Conservation (phyloP, 2,329 filamentous ascomycete species). For the Diaporthe sp. region DNA sequence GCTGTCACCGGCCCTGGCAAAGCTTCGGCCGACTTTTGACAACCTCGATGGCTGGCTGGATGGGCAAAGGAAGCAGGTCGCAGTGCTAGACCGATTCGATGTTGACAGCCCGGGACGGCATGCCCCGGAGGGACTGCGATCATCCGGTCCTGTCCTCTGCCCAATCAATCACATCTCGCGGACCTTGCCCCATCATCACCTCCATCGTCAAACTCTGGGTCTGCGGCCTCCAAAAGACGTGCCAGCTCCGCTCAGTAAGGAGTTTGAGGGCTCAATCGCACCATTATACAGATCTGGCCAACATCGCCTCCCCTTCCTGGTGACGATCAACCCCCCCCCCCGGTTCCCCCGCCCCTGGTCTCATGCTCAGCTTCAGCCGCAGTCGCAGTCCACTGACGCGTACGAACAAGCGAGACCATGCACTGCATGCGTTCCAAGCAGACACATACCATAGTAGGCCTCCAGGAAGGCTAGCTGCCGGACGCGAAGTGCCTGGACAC, state of each 20-base stretch:
- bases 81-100: conserved; percentile 8
- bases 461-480: conserved; percentile 6
- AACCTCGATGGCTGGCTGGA: conserved; percentile 1
- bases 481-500: background rate
- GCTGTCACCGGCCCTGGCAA: conserved; percentile 9
- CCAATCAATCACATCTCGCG: conserved; percentile 1
- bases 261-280: too few relatives aligned
- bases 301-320: background rate
- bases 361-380: conserved; percentile 25
- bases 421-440: background rate
- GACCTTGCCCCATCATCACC: background rate
- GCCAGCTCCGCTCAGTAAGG: background rate
- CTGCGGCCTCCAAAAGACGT: background rate
- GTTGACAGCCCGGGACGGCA: conserved; percentile 1
- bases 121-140: background rate
- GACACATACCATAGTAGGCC: background rate
- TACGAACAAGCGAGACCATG: background rate
- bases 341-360: background rate
- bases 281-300: background rate
- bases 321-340: background rate
- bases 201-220: conserved; percentile 4
- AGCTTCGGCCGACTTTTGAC: conserved; percentile 14
- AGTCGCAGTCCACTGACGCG: conserved; percentile 22
- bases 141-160: background rate
- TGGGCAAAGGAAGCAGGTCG: background rate